Evolutionary conservation across 305 asterid species (phyloP).

Genomic region (Euphrasia arctica): DNA sequence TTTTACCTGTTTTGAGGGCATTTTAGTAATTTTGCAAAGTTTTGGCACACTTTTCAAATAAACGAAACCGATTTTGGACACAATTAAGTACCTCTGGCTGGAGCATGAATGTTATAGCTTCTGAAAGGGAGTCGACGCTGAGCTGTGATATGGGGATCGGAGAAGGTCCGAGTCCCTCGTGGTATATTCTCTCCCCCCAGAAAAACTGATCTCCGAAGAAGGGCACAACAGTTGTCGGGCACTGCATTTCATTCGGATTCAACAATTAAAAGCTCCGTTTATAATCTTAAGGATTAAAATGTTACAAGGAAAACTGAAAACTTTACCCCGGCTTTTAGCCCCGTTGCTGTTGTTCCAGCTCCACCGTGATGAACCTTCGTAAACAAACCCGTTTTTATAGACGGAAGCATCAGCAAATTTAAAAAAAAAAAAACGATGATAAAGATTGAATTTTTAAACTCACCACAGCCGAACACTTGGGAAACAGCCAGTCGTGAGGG

Average conservation of each 20-base stretch:
- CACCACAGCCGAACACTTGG: conserved; percentile 96
- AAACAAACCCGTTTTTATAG: conserved; percentile 16
- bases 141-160: conserved; percentile 87
- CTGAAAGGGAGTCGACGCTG: conserved; percentile 68
- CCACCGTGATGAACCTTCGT: conserved; percentile 97
- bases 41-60: neutral
- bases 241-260: conserved; percentile 49
- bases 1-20: conserved; percentile 48
- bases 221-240: conserved; percentile 95
- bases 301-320: conserved; percentile 15
- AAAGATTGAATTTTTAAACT: conserved; percentile 27
- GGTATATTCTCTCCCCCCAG: conserved; percentile 89
- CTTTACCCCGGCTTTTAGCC: conserved; percentile 93
- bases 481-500: conserved; percentile 99
- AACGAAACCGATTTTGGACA: neutral
- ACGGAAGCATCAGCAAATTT: neutral
- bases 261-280: neutral
- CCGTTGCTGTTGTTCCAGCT: conserved; percentile 98
- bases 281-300: neutral
- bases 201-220: conserved; percentile 97
- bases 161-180: conserved; percentile 79
- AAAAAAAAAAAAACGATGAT: neutral
- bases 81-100: conserved; percentile 63
- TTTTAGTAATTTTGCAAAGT: neutral
- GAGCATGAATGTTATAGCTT: conserved; percentile 91